Evolutionary conservation across 129 eudicot species (phyloP).

Genomic region (Tagetes erecta): DNA sequence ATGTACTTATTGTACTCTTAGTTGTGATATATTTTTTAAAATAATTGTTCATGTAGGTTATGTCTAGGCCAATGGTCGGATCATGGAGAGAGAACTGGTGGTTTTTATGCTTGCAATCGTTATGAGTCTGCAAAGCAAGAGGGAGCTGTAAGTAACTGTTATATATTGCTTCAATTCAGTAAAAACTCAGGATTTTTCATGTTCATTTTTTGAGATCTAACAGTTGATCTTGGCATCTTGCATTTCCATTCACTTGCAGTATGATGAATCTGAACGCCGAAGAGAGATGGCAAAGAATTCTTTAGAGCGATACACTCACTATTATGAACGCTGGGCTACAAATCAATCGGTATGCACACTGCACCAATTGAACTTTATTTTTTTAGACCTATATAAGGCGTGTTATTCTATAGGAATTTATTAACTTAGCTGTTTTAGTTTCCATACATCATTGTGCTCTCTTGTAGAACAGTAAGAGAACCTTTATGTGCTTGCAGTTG

Average conservation of each 20-base stretch:
- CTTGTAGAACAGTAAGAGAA: too few relatives aligned
- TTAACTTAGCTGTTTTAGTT: background rate
- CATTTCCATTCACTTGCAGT: conserved; percentile 39
- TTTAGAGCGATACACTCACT: conserved; percentile 91
- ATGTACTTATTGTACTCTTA: conserved; percentile 5
- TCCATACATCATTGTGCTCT: background rate
- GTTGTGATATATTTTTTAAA: background rate
- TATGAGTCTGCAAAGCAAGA: conserved; percentile 85
- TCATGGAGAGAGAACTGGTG: conserved; percentile 99
- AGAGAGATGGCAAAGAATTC: conserved; percentile 99
- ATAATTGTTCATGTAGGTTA: conserved; percentile 51
- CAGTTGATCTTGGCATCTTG: conserved; percentile 1
- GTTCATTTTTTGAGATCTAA: background rate
- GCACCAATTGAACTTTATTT: background rate
- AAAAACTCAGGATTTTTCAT: background rate
- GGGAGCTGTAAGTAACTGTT: conserved; percentile 62
- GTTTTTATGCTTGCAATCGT: conserved; percentile 95
- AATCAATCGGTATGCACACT: conserved; percentile 75
- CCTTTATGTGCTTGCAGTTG: background rate
- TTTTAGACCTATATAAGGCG: background rate
- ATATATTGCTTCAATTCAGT: conserved; percentile 3
- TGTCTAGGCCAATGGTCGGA: conserved; percentile 98
- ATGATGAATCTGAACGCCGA: conserved; percentile 82
- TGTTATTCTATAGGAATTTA: background rate
- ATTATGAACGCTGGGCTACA: conserved; percentile 97